Evolutionary conservation across 2,329 filamentous ascomycete genomes (phyloP).

Genomic region (Scolecobasidium constrictum): DNA sequence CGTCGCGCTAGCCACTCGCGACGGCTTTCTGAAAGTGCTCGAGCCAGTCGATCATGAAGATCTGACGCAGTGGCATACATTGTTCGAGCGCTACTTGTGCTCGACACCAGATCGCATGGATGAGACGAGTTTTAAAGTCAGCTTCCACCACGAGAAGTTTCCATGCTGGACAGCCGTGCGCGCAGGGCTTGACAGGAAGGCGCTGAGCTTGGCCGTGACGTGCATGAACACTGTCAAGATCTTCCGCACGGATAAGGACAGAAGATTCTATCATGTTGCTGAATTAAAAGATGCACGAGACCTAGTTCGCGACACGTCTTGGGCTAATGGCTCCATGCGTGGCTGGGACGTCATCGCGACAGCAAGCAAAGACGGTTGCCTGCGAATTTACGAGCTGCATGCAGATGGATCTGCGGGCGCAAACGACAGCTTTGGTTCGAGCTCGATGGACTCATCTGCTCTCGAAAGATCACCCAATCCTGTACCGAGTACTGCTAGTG

Average conservation of each 20-base stretch:
- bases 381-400: conserved; percentile 77
- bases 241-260: conserved; percentile 64
- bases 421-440: conserved; percentile 12
- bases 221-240: conserved; percentile 75
- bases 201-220: conserved; percentile 72
- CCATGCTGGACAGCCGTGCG: conserved; percentile 66
- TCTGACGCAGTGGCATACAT: conserved; percentile 60
- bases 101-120: conserved; percentile 61
- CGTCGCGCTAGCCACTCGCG: conserved; percentile 72
- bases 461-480: conserved; percentile 16
- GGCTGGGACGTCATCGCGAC: conserved; percentile 87
- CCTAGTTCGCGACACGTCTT: conserved; percentile 78
- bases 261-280: conserved; percentile 76
- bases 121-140: conserved; percentile 75
- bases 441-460: conserved; percentile 14
- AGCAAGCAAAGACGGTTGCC: conserved; percentile 81
- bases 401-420: conserved; percentile 28
- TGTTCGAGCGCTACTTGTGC: conserved; percentile 32
- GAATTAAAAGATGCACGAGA: conserved; percentile 63
- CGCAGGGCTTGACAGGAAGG: conserved; percentile 70
- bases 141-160: conserved; percentile 80
- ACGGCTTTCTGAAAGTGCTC: conserved; percentile 68
- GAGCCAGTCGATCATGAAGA: conserved; percentile 81
- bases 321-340: conserved; percentile 83
- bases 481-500: conserved; percentile 13